Evolutionary conservation across 192 early-diverging fungal genomes (phyloP).

Genomic region (Gigaspora rosea): DNA sequence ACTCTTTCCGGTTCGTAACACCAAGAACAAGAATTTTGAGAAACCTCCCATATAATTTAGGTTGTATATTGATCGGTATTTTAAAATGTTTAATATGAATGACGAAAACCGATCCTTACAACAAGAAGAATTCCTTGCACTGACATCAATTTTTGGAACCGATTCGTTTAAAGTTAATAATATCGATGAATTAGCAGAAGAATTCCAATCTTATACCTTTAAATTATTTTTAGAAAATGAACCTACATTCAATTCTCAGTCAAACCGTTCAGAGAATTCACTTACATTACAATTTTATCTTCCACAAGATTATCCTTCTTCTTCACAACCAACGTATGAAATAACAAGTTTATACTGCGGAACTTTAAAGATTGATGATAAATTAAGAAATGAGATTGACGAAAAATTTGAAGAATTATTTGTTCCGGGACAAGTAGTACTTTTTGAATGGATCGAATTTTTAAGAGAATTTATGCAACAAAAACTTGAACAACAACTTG

Average conservation of each 20-base stretch:
- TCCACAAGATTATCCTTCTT: constrained; percentile 50
- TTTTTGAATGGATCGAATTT: constrained; percentile 74
- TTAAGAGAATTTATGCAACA: constrained; percentile 51
- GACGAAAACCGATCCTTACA: constrained; percentile 33
- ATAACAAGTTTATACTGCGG: constrained; percentile 59
- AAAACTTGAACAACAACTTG: constrained; percentile 2
- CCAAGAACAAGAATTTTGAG: no score
- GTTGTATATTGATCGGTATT: no score
- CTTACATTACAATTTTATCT: constrained; percentile 43
- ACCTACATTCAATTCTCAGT: background rate
- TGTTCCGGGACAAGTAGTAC: constrained; percentile 58
- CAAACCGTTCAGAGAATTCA: background rate
- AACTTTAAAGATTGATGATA: constrained; percentile 43
- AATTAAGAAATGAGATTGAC: constrained; percentile 48
- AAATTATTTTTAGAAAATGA: constrained; percentile 44
- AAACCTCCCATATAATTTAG: no score
- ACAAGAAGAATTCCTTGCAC: constrained; percentile 45
- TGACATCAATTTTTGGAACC: constrained; percentile 44
- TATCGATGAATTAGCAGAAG: background rate
- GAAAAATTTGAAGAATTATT: constrained; percentile 53
- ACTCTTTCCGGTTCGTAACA: no score
- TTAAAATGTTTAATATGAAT: no score
- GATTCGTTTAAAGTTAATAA: constrained; percentile 35
- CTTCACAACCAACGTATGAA: constrained; percentile 50
- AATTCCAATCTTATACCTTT: constrained; percentile 33